phyloP scores from a whole-genome alignment of 2,329 filamentous ascomycete species.

The Fusarium sororula region DNA sequence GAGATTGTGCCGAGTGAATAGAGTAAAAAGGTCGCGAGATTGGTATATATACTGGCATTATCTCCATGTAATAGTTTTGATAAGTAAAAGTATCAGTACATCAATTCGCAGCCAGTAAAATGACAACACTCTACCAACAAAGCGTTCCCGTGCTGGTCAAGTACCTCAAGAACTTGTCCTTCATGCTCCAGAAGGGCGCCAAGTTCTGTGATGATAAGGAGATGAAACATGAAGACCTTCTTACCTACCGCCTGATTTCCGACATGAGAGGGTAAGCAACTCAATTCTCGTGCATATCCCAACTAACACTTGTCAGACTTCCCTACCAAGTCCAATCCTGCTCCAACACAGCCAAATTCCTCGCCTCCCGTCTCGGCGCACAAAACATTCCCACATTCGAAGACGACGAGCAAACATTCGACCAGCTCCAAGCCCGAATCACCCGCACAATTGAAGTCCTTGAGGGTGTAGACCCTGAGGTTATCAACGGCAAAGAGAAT shows the following conservation, averaged over 20 bases:
- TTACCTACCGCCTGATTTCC: constrained; percentile 28
- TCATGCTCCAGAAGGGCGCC: constrained; percentile 35
- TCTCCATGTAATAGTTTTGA: rapidly evolving
- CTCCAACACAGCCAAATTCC: constrained; percentile 40
- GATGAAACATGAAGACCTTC: constrained; percentile 32
- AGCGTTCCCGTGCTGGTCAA: constrained; percentile 43
- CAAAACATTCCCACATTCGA: constrained; percentile 26
- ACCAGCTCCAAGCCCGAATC: constrained; percentile 44
- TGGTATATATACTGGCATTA: not conserved
- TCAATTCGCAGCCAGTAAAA: not conserved
- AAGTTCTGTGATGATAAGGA: constrained; percentile 31
- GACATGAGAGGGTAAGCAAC: constrained; percentile 33
- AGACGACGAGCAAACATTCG: constrained; percentile 43
- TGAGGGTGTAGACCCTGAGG: constrained; percentile 39
- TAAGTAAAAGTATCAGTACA: rapidly evolving
- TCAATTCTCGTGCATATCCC: rapidly evolving
- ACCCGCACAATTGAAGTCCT: constrained; percentile 41
- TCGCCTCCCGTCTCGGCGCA: constrained; percentile 28
- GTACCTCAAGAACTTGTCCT: constrained; percentile 40
- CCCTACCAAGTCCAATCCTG: constrained; percentile 39
- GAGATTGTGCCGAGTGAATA: not conserved
- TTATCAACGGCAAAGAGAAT: constrained; percentile 36
- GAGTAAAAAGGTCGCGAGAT: not conserved
- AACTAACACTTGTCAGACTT: constrained; percentile 12
- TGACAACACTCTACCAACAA: constrained; percentile 39